Conservation (phyloP, 768 basidiomycete species). For the Suillus tomentosus region DNA sequence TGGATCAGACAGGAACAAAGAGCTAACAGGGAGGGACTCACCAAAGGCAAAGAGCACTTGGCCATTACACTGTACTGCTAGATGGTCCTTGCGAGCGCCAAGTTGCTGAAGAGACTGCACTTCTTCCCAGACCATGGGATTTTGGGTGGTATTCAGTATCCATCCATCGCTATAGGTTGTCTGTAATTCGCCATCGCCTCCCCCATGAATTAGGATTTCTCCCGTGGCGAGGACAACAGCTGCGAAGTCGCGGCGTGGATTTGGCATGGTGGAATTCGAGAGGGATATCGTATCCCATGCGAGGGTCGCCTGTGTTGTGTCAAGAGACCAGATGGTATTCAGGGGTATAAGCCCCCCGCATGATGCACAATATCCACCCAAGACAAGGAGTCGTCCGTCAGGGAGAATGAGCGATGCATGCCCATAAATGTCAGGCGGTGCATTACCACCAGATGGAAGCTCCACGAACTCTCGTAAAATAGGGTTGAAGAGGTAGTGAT, state of each 20-base stretch:
- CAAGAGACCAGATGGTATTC: conserved; percentile 60
- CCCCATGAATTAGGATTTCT: conserved; percentile 77
- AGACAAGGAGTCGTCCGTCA: conserved; percentile 68
- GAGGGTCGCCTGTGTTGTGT: conserved; percentile 49
- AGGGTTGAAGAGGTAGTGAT: conserved; percentile 66
- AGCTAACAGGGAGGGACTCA: conserved; percentile 36
- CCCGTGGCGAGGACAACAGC: conserved; percentile 50
- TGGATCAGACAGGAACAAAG: conserved; percentile 10
- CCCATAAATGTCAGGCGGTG: conserved; percentile 70
- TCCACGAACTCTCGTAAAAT: conserved; percentile 49
- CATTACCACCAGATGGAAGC: conserved; percentile 50
- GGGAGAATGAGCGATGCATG: conserved; percentile 71
- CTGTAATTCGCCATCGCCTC: conserved; percentile 59
- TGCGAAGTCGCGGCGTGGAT: conserved; percentile 65
- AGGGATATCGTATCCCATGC: conserved; percentile 52
- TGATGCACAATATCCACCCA: conserved; percentile 70
- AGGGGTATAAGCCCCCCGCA: conserved; percentile 53
- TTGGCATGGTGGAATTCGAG: conserved; percentile 47
- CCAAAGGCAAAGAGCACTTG: conserved; percentile 80
- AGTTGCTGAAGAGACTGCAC: conserved; percentile 55
- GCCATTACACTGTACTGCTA: conserved; percentile 60
- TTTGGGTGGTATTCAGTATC: conserved; percentile 60
- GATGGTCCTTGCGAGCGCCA: conserved; percentile 72
- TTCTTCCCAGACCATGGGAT: conserved; percentile 60
- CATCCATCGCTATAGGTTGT: conserved; percentile 66